A percentile compares a stretch with the other conserved stretches of the same genome.
Conservation (phyloP, 371 early-diverging fungal species). For the Mucor sp. region DNA sequence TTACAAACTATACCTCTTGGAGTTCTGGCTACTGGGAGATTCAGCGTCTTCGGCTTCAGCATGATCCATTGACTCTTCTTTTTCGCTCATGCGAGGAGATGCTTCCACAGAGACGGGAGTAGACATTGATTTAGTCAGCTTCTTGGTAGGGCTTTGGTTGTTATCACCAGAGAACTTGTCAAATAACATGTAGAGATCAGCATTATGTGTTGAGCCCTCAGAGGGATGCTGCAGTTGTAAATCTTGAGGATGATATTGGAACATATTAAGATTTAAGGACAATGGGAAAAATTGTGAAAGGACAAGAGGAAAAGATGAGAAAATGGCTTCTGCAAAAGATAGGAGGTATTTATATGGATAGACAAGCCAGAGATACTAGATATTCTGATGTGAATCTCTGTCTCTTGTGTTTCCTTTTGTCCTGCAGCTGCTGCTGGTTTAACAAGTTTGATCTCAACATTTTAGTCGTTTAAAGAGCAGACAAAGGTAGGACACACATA, state of each 20-base stretch:
- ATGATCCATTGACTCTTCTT: neutral
- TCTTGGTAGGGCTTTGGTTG: neutral
- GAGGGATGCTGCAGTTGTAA: neutral
- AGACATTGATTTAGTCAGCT: neutral
- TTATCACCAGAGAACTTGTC: neutral
- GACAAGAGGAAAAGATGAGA: neutral
- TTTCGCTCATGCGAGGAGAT: conserved; percentile 3
- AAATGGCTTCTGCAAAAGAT: neutral
- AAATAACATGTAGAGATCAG: neutral
- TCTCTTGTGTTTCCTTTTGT: neutral
- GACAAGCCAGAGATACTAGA: neutral
- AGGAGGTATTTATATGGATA: neutral
- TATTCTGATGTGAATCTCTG: neutral
- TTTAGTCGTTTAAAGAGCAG: neutral
- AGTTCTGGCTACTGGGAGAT: neutral
- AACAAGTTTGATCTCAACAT: conserved; percentile 1
- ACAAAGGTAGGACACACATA: neutral
- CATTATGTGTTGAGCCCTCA: neutral
- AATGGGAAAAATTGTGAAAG: neutral
- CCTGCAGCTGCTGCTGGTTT: neutral
- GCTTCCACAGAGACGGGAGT: neutral
- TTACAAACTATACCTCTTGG: neutral
- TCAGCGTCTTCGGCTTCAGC: neutral
- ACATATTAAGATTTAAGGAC: neutral
- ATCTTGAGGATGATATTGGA: neutral